These are phyloP conservation scores for Colletotrichum sp. DNA, from an alignment of 2,329 filamentous ascomycete genomes.

Conservation along the genomic window DNA sequence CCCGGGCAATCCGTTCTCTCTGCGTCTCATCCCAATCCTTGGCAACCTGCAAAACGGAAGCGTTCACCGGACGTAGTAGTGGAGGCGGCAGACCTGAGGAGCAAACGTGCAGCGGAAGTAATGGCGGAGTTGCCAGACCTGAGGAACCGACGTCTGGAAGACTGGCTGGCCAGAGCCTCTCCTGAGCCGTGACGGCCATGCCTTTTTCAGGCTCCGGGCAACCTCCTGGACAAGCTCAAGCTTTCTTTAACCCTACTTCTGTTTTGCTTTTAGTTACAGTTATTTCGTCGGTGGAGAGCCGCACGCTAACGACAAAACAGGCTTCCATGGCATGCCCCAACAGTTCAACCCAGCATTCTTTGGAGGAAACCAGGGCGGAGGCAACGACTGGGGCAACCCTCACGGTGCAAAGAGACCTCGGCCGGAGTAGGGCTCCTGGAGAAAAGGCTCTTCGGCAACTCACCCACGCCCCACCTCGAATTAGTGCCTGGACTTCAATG, in stretches of 20 bases:
- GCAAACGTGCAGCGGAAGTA: neutral
- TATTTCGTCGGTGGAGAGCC: neutral
- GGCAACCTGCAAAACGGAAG: neutral
- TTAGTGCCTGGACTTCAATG: neutral
- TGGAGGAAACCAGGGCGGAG: slow-evolving; percentile 53
- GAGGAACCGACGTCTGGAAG: neutral
- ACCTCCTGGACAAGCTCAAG: neutral
- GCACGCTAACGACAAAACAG: slow-evolving; percentile 38
- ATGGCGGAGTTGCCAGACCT: neutral
- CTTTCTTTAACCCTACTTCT: no score
- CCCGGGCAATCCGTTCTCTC: neutral
- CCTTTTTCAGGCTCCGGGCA: neutral
- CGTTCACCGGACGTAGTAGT: neutral
- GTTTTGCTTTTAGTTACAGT: neutral
- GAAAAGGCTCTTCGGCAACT: neutral
- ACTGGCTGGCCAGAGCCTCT: no score
- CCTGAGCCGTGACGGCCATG: neutral
- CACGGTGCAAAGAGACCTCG: slow-evolving; percentile 82
- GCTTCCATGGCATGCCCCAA: slow-evolving; percentile 72
- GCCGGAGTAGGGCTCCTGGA: slow-evolving; percentile 59
- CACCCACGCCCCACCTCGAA: neutral
- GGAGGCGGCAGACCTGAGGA: neutral
- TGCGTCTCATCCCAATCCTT: neutral
- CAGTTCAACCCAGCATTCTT: slow-evolving; percentile 81
- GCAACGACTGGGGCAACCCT: slow-evolving; percentile 76